These are phyloP conservation scores for fission yeast (Schizosaccharomyces pombe) DNA, from an alignment of 805 yeast species.

Conservation along the genomic window DNA sequence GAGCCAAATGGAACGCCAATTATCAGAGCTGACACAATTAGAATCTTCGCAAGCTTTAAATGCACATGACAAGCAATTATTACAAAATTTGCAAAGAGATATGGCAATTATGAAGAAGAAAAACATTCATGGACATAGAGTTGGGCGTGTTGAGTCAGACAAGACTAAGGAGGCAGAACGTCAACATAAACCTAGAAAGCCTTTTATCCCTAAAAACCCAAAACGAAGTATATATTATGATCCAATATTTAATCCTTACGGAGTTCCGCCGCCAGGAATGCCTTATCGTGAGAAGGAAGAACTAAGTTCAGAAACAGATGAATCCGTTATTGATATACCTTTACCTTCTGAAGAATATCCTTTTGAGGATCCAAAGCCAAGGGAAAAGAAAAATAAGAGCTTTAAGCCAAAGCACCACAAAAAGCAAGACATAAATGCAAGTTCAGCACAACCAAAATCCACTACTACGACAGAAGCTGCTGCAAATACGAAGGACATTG, in stretches of 20 bases:
- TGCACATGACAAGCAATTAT: background rate
- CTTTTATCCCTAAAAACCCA: background rate
- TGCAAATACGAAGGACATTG: background rate
- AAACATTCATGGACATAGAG: background rate
- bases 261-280: slow-evolving; percentile 4
- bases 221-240: background rate
- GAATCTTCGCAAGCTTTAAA: background rate
- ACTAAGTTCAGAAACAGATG: slow-evolving; percentile 2
- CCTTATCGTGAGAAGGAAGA: slow-evolving; percentile 1
- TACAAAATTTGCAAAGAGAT: background rate
- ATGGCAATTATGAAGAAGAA: background rate
- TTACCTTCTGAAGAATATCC: slow-evolving; percentile 1
- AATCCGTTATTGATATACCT: background rate
- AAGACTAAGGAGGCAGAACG: background rate
- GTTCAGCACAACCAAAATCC: background rate
- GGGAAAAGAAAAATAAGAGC: background rate
- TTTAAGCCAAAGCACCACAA: background rate
- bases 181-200: background rate
- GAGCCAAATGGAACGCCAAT: background rate
- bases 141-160: background rate
- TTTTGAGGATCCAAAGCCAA: background rate
- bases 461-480: background rate
- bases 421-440: too few relatives aligned
- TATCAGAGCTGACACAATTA: background rate
- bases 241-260: slow-evolving; percentile 1